Percentiles rank a stretch among this genome's conserved stretches.
These are phyloP conservation scores for Nemania abortiva DNA, from an alignment of 2,329 filamentous ascomycete species.

Conservation along the genomic window DNA sequence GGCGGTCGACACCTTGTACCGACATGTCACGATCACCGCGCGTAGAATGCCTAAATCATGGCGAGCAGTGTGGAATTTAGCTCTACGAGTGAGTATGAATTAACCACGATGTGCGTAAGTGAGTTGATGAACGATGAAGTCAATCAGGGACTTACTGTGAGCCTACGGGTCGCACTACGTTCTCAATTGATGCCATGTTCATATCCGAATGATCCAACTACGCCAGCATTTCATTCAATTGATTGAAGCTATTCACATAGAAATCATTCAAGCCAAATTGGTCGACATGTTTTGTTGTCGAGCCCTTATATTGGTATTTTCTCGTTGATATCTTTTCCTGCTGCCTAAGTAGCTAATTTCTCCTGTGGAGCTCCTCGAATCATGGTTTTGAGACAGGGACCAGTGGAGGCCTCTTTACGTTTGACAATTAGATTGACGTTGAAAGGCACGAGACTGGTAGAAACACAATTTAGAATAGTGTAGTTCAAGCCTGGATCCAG, in stretches of 20 bases:
- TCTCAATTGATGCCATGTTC: slow-evolving; percentile 30
- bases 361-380: not conserved
- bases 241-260: not conserved
- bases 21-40: slow-evolving; percentile 60
- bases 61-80: slow-evolving; percentile 54
- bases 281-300: not conserved
- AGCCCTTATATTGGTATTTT: not conserved
- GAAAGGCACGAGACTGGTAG: no score
- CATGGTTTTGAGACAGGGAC: not conserved
- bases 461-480: no score
- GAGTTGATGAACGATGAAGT: not conserved
- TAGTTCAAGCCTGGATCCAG: no score
- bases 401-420: not conserved
- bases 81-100: slow-evolving; percentile 23
- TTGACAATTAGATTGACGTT: no score
- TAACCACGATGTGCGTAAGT: not conserved
- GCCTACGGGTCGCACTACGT: slow-evolving; percentile 38
- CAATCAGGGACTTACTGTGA: slow-evolving; percentile 34
- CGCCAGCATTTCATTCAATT: not conserved
- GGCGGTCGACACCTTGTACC: slow-evolving; percentile 53
- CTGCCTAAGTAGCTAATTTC: not conserved
- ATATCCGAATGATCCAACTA: not conserved
- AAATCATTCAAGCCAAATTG: not conserved
- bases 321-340: not conserved
- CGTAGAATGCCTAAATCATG: slow-evolving; percentile 62